phyloP scores from a whole-genome alignment of 2,329 filamentous ascomycete genomes.

The Xylaria hypoxylon region DNA sequence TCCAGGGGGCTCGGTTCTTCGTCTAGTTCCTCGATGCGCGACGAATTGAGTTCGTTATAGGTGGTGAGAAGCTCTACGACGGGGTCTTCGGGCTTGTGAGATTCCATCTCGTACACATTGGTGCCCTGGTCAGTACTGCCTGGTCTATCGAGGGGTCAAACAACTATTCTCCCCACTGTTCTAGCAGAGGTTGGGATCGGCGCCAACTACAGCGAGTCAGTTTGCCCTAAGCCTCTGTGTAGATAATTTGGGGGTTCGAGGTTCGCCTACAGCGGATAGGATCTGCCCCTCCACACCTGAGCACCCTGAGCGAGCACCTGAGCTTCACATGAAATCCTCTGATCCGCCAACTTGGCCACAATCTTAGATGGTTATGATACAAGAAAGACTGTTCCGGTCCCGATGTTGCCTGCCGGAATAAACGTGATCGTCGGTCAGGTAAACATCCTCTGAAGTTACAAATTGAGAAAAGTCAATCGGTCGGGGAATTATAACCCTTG shows the following conservation, averaged over 20 bases:
- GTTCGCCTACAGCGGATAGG: slow-evolving; percentile 23
- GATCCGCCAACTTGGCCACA: slow-evolving; percentile 9
- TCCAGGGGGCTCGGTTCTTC: slow-evolving; percentile 78
- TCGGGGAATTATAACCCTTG: slow-evolving; percentile 35
- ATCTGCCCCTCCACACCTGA: slow-evolving; percentile 21
- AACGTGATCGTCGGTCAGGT: slow-evolving; percentile 30
- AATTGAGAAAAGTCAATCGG: slow-evolving; percentile 34
- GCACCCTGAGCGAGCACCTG: too few species aligned
- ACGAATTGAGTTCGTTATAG: slow-evolving; percentile 79
- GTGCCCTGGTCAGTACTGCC: background rate
- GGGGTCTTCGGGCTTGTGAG: slow-evolving; percentile 52
- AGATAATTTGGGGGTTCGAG: slow-evolving; percentile 12
- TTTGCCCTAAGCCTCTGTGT: slow-evolving; percentile 17
- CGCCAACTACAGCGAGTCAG: slow-evolving; percentile 24
- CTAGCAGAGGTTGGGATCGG: slow-evolving; percentile 11
- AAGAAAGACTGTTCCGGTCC: slow-evolving; percentile 7
- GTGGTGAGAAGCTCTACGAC: slow-evolving; percentile 69
- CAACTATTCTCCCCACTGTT: slow-evolving; percentile 26
- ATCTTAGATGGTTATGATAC: slow-evolving; percentile 18
- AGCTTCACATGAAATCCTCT: slow-evolving; percentile 1
- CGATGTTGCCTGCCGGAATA: slow-evolving; percentile 25
- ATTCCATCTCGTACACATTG: slow-evolving; percentile 28
- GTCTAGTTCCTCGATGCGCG: slow-evolving; percentile 68
- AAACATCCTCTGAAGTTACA: slow-evolving; percentile 32
- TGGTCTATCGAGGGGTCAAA: background rate